Evolutionary conservation across 306 rosid species (phyloP).

Genomic region (Canavalia ensiformis): DNA sequence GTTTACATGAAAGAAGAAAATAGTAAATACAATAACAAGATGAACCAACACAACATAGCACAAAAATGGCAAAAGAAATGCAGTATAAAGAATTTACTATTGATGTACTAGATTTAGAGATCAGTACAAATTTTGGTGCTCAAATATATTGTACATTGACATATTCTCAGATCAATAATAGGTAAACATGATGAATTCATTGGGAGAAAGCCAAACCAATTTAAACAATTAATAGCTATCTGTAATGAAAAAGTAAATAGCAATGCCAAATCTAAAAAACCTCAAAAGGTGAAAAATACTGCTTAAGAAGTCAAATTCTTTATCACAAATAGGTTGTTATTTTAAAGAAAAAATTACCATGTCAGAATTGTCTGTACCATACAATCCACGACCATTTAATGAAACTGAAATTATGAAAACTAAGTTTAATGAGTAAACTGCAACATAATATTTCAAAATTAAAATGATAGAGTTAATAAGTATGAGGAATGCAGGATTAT

Average conservation of each 20-base stretch:
- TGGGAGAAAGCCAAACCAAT: neutral
- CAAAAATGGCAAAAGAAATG: constrained; percentile 15
- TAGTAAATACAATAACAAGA: constrained; percentile 44
- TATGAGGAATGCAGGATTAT: constrained; percentile 41
- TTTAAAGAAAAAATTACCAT: constrained; percentile 57
- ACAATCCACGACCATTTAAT: constrained; percentile 53
- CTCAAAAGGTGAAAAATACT: constrained; percentile 22
- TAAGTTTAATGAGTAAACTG: constrained; percentile 42
- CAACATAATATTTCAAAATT: constrained; percentile 43
- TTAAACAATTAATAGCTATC: constrained; percentile 12
- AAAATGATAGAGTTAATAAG: constrained; percentile 26
- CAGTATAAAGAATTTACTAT: constrained; percentile 18
- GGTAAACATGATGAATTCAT: constrained; percentile 11
- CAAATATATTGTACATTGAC: neutral
- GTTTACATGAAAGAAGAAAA: constrained; percentile 47
- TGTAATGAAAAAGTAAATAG: constrained; percentile 23
- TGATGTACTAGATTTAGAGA: constrained; percentile 7
- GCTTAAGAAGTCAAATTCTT: constrained; percentile 22
- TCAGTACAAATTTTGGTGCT: constrained; percentile 1
- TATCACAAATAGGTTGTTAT: constrained; percentile 16
- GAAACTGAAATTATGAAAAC: constrained; percentile 66
- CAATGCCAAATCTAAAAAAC: constrained; percentile 29
- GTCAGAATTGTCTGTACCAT: constrained; percentile 54
- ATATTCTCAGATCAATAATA: constrained; percentile 16
- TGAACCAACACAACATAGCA: constrained; percentile 24